These are phyloP conservation scores for Aspergillus panamensis DNA, from an alignment of 495 filamentous ascomycete species.

Conservation along the genomic window DNA sequence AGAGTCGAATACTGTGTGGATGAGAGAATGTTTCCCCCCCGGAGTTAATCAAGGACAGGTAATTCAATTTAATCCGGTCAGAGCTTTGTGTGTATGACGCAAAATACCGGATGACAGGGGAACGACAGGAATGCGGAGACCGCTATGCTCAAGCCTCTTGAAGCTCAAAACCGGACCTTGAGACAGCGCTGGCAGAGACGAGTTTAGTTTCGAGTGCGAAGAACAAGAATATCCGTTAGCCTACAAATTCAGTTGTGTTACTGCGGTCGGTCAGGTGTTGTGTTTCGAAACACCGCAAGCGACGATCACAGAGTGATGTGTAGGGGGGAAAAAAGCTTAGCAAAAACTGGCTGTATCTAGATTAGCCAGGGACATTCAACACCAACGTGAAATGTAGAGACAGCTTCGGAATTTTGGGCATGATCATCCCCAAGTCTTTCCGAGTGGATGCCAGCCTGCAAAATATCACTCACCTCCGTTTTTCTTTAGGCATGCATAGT, in stretches of 20 bases:
- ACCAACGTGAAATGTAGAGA: background rate
- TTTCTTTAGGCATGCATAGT: background rate
- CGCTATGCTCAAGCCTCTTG: background rate
- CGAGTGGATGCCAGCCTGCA: background rate
- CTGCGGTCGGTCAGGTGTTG: background rate
- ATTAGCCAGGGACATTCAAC: background rate
- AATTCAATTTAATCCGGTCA: constrained; percentile 7
- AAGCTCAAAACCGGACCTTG: background rate
- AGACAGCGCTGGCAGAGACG: background rate
- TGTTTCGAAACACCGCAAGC: background rate
- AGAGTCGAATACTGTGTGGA: constrained; percentile 4
- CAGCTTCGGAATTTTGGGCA: background rate
- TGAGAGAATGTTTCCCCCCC: background rate
- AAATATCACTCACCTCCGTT: constrained; percentile 1
- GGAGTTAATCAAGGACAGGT: constrained; percentile 2
- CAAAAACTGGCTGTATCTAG: background rate
- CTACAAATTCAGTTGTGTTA: background rate
- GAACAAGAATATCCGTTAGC: background rate
- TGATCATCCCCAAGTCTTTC: background rate
- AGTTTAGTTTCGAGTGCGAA: background rate
- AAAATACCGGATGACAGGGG: constrained; percentile 18
- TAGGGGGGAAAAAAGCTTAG: background rate
- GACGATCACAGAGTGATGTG: background rate
- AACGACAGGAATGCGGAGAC: constrained; percentile 18
- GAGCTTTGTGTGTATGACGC: constrained; percentile 6